These are phyloP conservation scores for Gonium pectorale DNA, from an alignment of 139 green algal genomes.

Conservation along the genomic window DNA sequence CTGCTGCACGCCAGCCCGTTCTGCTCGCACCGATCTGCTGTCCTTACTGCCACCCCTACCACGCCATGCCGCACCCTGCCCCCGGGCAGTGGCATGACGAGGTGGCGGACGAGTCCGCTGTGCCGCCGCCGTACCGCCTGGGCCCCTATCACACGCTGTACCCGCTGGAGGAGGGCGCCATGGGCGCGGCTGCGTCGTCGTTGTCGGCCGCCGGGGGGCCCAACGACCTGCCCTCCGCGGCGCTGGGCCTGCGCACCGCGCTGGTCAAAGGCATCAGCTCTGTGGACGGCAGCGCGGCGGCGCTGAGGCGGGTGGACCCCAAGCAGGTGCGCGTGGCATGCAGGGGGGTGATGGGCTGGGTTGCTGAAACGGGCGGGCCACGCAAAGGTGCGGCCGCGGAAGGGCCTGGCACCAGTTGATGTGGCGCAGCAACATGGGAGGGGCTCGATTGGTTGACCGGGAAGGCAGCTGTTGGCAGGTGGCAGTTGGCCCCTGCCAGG, in stretches of 20 bases:
- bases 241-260: slow-evolving; percentile 71
- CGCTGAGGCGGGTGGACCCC: slow-evolving; percentile 78
- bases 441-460: no score
- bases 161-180: slow-evolving; percentile 75
- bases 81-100: slow-evolving; percentile 43
- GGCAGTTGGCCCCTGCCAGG: no score
- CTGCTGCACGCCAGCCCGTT: no score
- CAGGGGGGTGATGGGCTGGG: no score
- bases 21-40: no score
- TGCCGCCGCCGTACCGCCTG: background rate
- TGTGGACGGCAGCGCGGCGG: slow-evolving; percentile 79
- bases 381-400: no score
- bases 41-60: no score
- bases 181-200: slow-evolving; percentile 37
- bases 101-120: slow-evolving; percentile 4
- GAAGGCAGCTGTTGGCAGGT: no score
- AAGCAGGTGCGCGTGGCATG: slow-evolving; percentile 70
- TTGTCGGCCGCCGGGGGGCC: background rate
- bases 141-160: slow-evolving; percentile 86
- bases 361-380: no score
- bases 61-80: background rate
- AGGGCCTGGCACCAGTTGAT: no score
- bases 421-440: no score
- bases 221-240: slow-evolving; percentile 27
- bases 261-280: slow-evolving; percentile 84